Evolutionary conservation across 2,329 filamentous ascomycete genomes (phyloP), one percentile per base, ranked within the genome.

Genomic region (Pseudocercospora pini-densiflorae): DNA sequence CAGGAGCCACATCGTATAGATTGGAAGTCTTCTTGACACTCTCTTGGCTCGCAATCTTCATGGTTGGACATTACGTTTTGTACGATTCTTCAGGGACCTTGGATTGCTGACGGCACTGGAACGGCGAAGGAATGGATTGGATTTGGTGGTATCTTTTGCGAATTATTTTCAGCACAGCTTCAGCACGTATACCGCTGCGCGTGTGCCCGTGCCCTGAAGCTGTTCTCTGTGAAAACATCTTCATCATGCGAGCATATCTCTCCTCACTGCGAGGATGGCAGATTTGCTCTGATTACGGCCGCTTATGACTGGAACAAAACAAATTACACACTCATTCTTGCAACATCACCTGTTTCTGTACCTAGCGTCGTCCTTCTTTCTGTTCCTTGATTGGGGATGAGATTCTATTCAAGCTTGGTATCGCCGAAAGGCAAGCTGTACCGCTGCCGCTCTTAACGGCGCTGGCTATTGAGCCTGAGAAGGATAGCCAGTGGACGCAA

Each of bases 1-100:
- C 80, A 96, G 93, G 86, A 90, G 87, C 80, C 83, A 86, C 66
- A 80, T 87, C 77, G 86, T 86, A 76, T 90, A 73, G 57, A 62
- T 14, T 21, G 43, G 31, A 21, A 43, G 19, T 14, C 59, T 43
- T 27, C 43, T 24, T 31, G 43, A 27, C 47, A 61, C 61, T 24
- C 36, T 51, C 47, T 54, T 27, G 14, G 64, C 31, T 43, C 55
- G 23, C 54, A 58, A 24, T 21, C 27, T 59, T 40, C 19, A 53
- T 27, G 55, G 40, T 59, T 64, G 54, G 57, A 36, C 16, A 51
- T 36, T 21, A 23, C 29, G 33, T 47, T 58, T 31, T 40, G 43
- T 63, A 43, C 51, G 53, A 61, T n/a, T 59, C 47, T 51, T 51
- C 47, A 23, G 49, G 43, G 24, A 43, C 33, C 43, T 60, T 57